phyloP scores from a whole-genome alignment of 257 asterid species.

The Marsdenia floribunda region DNA sequence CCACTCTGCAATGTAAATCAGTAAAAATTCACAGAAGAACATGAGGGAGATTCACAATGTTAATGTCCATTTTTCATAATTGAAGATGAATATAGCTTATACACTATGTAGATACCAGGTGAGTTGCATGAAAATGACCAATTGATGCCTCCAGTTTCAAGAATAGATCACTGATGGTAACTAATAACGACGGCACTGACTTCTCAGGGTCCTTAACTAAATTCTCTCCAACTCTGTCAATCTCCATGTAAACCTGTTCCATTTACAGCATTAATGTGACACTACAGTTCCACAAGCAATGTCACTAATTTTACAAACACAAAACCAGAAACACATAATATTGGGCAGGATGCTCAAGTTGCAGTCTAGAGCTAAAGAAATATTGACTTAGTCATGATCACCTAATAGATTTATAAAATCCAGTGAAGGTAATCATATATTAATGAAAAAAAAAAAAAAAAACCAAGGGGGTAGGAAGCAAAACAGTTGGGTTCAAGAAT shows the following conservation, averaged over 20 bases:
- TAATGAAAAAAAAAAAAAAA: not conserved
- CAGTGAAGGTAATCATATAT: not conserved
- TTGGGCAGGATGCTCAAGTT: not conserved
- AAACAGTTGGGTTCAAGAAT: not conserved
- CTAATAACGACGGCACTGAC: constrained; percentile 60
- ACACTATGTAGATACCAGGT: constrained; percentile 44
- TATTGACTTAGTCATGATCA: not conserved
- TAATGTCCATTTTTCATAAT: not conserved
- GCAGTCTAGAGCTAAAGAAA: not conserved
- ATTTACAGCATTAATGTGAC: constrained; percentile 8
- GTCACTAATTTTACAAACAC: not conserved
- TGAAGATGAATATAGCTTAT: not conserved
- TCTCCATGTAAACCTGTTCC: constrained; percentile 72
- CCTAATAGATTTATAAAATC: not conserved
- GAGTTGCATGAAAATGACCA: constrained; percentile 77
- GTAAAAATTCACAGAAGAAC: constrained; percentile 9
- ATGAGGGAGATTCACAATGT: constrained; percentile 8
- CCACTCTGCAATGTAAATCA: constrained; percentile 57
- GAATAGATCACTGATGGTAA: constrained; percentile 63
- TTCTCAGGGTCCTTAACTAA: constrained; percentile 65
- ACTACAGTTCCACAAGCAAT: not conserved
- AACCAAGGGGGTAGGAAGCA: not conserved
- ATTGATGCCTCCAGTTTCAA: constrained; percentile 83
- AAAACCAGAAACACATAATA: not conserved
- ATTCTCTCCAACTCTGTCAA: constrained; percentile 71